Evolutionary conservation across 2,329 filamentous ascomycete species (phyloP).

Genomic region (Mariannaea elegans): DNA sequence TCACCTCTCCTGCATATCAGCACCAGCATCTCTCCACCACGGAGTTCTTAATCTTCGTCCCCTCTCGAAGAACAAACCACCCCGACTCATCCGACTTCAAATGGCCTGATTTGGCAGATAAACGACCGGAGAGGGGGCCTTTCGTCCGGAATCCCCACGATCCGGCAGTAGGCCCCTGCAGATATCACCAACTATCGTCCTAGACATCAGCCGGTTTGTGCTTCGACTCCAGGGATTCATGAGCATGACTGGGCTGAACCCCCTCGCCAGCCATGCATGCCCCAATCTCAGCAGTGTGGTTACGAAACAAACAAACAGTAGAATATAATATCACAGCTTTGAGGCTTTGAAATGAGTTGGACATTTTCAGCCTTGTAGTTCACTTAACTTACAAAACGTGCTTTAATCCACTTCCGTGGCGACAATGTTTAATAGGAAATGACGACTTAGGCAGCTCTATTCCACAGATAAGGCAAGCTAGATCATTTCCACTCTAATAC

Average conservation of each 20-base stretch:
- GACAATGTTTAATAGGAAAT: too few species aligned
- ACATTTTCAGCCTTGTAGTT: too few species aligned
- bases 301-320: background rate
- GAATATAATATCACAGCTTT: background rate
- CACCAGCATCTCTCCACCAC: background rate
- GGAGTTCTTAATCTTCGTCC: background rate
- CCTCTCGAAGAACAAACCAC: too few species aligned
- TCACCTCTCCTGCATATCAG: background rate
- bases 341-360: background rate
- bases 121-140: background rate
- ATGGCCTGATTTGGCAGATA: constrained; percentile 12
- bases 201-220: constrained; percentile 1
- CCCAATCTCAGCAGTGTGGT: background rate
- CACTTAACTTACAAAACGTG: too few species aligned
- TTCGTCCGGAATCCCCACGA: background rate
- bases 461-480: too few species aligned
- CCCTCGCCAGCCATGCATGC: background rate
- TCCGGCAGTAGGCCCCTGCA: background rate
- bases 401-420: too few species aligned
- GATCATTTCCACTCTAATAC: too few species aligned
- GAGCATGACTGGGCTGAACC: background rate
- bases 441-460: too few species aligned
- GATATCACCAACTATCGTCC: background rate
- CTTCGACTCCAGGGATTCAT: background rate
- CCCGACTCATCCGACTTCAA: background rate